Percentiles rank a stretch among this genome's conserved stretches.
phyloP scores from a whole-genome alignment of 495 filamentous ascomycete genomes.

The Peziza echinospora region DNA sequence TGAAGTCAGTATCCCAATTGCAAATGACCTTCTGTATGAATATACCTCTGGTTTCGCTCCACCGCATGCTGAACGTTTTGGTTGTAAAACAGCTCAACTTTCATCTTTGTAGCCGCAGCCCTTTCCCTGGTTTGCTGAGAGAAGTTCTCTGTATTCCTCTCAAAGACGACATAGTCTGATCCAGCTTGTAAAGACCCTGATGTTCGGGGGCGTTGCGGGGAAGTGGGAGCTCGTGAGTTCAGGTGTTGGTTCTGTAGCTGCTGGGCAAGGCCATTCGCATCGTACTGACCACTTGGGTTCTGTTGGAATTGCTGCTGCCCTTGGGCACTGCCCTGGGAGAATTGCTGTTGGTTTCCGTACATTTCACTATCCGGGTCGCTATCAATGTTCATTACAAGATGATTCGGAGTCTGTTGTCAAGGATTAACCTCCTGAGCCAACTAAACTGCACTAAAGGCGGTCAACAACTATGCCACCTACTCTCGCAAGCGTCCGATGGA shows the following conservation, averaged over 20 bases:
- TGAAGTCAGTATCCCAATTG: constrained; percentile 1
- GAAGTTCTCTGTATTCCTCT: constrained; percentile 20
- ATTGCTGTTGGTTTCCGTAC: neutral
- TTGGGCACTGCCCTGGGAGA: neutral
- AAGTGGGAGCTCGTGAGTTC: constrained; percentile 46
- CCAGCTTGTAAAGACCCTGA: constrained; percentile 40
- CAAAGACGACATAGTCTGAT: constrained; percentile 38
- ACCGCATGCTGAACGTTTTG: constrained; percentile 36
- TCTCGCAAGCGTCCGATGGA: too few species aligned
- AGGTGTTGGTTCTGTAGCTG: constrained; percentile 97
- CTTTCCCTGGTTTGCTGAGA: constrained; percentile 15
- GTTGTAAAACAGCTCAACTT: constrained; percentile 19
- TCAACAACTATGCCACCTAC: too few species aligned
- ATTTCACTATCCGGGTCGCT: neutral
- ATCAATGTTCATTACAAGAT: too few species aligned
- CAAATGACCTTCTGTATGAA: neutral
- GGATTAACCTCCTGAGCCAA: too few species aligned
- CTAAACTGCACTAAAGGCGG: too few species aligned
- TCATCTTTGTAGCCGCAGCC: constrained; percentile 25
- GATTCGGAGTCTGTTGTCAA: too few species aligned
- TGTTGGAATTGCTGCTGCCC: constrained; percentile 21
- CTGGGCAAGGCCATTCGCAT: constrained; percentile 63
- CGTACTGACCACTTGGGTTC: constrained; percentile 32
- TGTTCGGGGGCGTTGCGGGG: constrained; percentile 54
- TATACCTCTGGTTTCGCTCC: constrained; percentile 57